phyloP scores from a whole-genome alignment of 345 rosid species.

The Dimocarpus longan region DNA sequence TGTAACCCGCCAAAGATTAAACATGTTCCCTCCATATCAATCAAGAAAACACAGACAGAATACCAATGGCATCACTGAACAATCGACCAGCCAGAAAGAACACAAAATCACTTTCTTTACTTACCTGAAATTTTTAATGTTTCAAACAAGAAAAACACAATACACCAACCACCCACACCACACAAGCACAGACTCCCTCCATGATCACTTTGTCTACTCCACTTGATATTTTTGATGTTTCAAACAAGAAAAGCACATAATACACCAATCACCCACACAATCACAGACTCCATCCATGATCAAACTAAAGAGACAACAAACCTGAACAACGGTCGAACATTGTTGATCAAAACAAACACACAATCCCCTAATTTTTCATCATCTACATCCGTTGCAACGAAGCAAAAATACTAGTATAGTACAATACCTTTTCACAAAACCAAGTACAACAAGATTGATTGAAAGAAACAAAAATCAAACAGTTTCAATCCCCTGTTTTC shows the following conservation, averaged over 20 bases:
- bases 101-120: background rate
- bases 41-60: background rate
- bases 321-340: background rate
- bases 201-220: background rate
- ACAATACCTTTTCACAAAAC: background rate
- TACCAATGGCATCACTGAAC: background rate
- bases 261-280: background rate
- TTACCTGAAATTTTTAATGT: background rate
- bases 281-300: background rate
- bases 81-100: background rate
- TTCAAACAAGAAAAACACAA: background rate
- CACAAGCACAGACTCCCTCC: background rate
- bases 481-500: conserved; percentile 15
- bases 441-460: background rate
- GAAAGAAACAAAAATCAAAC: background rate
- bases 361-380: background rate
- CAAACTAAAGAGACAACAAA: conserved; percentile 5
- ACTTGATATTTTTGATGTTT: background rate
- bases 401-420: background rate
- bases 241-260: background rate
- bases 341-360: background rate
- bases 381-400: background rate
- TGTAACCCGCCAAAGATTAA: background rate
- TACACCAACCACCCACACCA: background rate
- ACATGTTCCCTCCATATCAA: conserved; percentile 6